Base-by-base conservation (phyloP, 2,329 filamentous ascomycete genomes). In the Myriangium duriaei region DNA sequence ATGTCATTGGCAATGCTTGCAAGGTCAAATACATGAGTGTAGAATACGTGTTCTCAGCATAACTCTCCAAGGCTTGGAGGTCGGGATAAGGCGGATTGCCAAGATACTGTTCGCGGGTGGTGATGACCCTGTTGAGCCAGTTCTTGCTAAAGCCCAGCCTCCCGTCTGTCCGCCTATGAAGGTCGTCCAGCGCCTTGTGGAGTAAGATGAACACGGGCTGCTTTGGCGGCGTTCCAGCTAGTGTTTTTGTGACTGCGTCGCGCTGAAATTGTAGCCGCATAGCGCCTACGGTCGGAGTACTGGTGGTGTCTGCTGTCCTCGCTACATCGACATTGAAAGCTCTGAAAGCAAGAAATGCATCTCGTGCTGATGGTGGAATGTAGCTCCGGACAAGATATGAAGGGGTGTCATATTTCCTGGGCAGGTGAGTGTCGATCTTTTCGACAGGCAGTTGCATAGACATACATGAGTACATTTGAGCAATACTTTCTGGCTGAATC, bases 211-310 rank as follows among this genome's bases (percentile, higher is more conserved):
- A 88, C 30, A 95, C 83, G 14, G 91, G 91, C 56, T 98, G 87
- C 52, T 86, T 84, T 1, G 87, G 86, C 1, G 91, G 87, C 1
- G 68, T 66, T 19, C 81, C 81, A 2, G 79, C 70, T 43, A 95
- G 80, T 1, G 83, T 81, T 44, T 79, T 78, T 38, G 79, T 72
- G 36, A 98, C 66, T 4, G 83, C 76, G 50, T 96, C 87, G 34
- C 83, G 76, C 83, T 91, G 96, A 66, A 96, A 96, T 58, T 94
- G 84, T 60, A 94, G 79, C 46, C 91, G 85, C 69, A 96, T 76
- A 37, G 79, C 70, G 34, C 85, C 88, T 43, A 96, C 82, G 3
- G 79, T 80, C n/a, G 82, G 76, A 43, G 81, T 91, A 32, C 83
- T 91, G 13, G 91, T 87, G 10, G 82, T 76, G 60, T 96, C 88